Evolutionary conservation across 2,329 filamentous ascomycete species (phyloP).

Genomic region (Plenodomus tracheiphilus): DNA sequence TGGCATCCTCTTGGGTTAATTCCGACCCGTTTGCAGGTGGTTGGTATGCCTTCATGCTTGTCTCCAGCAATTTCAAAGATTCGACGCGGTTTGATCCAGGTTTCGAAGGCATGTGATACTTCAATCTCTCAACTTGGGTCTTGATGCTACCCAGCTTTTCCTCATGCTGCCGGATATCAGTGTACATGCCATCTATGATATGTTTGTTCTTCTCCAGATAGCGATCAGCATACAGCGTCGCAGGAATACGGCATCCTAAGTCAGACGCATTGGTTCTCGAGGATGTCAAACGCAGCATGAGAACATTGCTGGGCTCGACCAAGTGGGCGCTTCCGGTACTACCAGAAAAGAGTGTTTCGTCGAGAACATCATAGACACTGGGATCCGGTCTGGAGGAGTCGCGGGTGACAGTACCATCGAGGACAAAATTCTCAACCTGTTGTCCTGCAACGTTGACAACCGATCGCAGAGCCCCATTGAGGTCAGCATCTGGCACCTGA

Average conservation of each 20-base stretch:
- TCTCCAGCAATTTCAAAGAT: slow-evolving; percentile 44
- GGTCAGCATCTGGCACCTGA: slow-evolving; percentile 46
- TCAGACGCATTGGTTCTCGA: slow-evolving; percentile 42
- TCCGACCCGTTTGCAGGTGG: slow-evolving; percentile 13
- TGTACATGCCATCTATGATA: slow-evolving; percentile 53
- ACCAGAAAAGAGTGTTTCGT: slow-evolving; percentile 50
- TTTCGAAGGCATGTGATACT: slow-evolving; percentile 35
- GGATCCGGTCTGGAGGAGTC: slow-evolving; percentile 28
- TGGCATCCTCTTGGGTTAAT: slow-evolving; percentile 20
- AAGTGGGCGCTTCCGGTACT: slow-evolving; percentile 32
- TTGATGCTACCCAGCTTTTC: slow-evolving; percentile 37
- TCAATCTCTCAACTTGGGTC: slow-evolving; percentile 40
- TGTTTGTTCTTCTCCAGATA: slow-evolving; percentile 59
- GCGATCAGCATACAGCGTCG: slow-evolving; percentile 61
- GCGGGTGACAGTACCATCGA: slow-evolving; percentile 31
- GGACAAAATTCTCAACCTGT: slow-evolving; percentile 29
- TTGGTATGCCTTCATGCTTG: slow-evolving; percentile 42
- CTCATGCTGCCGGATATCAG: slow-evolving; percentile 40
- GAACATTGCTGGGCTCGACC: slow-evolving; percentile 52
- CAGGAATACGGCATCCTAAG: slow-evolving; percentile 55
- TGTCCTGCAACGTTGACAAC: slow-evolving; percentile 39
- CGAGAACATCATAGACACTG: slow-evolving; percentile 59
- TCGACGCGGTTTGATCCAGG: slow-evolving; percentile 36
- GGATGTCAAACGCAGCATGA: slow-evolving; percentile 51
- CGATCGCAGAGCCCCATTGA: slow-evolving; percentile 52